phyloP scores from a whole-genome alignment of 352 stramenopile species.

The Pythium coloratum region DNA sequence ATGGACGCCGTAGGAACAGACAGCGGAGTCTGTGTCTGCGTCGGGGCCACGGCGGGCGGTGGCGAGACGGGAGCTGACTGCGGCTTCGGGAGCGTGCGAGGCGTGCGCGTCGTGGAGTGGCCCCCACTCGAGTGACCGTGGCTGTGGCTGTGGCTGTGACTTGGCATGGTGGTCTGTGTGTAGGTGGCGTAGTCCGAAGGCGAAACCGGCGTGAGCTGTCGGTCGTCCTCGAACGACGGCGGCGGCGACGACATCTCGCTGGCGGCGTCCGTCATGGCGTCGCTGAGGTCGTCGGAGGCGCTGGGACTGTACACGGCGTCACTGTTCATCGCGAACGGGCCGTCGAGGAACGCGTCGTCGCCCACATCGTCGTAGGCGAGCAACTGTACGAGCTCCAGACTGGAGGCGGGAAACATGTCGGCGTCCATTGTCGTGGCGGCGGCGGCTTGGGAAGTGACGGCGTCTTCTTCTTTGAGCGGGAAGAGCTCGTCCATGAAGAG shows the following conservation, averaged over 20 bases:
- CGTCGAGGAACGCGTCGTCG: slow-evolving; percentile 29
- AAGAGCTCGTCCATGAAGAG: slow-evolving; percentile 60
- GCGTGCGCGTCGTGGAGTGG: neutral
- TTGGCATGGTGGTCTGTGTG: slow-evolving; percentile 5
- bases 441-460: slow-evolving; percentile 27
- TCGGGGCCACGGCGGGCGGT: neutral
- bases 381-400: slow-evolving; percentile 42
- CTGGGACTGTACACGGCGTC: slow-evolving; percentile 35
- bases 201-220: slow-evolving; percentile 20
- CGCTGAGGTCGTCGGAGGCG: slow-evolving; percentile 46
- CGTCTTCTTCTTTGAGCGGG: slow-evolving; percentile 33
- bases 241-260: slow-evolving; percentile 55
- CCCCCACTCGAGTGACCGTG: neutral
- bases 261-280: slow-evolving; percentile 35
- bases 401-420: slow-evolving; percentile 23
- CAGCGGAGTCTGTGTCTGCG: neutral
- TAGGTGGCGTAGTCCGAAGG: slow-evolving; percentile 23
- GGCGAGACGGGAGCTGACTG: slow-evolving; percentile 6
- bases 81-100: neutral
- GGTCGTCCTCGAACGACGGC: slow-evolving; percentile 32
- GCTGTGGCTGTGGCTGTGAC: neutral
- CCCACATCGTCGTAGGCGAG: slow-evolving; percentile 36
- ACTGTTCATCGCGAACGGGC: slow-evolving; percentile 6
- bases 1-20: slow-evolving; percentile 11
- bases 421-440: slow-evolving; percentile 11